A percentile compares a stretch with the other conserved stretches of the same genome.
These are phyloP conservation scores for Pilaira anomala DNA, from an alignment of 192 early-diverging fungal genomes.

Conservation along the genomic window DNA sequence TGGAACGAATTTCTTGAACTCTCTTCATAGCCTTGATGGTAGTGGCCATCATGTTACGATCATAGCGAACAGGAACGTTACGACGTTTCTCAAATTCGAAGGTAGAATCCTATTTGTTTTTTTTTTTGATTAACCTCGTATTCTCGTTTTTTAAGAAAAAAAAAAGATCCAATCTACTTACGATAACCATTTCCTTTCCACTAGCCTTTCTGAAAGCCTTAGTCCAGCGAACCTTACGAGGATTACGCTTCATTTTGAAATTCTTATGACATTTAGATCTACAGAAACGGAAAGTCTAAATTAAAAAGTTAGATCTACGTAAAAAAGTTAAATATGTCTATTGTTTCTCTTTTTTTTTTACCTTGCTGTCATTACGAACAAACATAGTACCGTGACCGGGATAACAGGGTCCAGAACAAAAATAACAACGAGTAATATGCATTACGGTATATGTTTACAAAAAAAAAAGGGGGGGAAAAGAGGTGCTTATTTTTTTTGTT, in stretches of 20 bases:
- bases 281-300: constrained; percentile 89
- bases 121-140: no score
- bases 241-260: constrained; percentile 99
- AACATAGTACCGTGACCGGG: constrained; percentile 99
- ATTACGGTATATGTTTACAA: constrained; percentile 43
- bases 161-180: no score
- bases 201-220: constrained; percentile 98
- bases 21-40: constrained; percentile 99
- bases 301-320: background rate
- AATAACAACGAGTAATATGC: constrained; percentile 99
- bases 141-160: no score
- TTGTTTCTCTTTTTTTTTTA: constrained; percentile 33
- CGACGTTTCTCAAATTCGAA: constrained; percentile 99
- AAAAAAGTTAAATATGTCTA: background rate
- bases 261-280: constrained; percentile 99
- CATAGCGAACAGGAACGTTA: constrained; percentile 97
- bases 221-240: constrained; percentile 98
- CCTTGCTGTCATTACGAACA: constrained; percentile 97
- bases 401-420: constrained; percentile 95
- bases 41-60: constrained; percentile 93
- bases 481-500: background rate
- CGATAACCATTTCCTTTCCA: constrained; percentile 99
- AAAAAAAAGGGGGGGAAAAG: background rate
- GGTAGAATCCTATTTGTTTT: constrained; percentile 76
- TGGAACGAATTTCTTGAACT: constrained; percentile 89